These are phyloP conservation scores for Syzygium grande DNA, from an alignment of 345 rosid species.

Conservation along the genomic window DNA sequence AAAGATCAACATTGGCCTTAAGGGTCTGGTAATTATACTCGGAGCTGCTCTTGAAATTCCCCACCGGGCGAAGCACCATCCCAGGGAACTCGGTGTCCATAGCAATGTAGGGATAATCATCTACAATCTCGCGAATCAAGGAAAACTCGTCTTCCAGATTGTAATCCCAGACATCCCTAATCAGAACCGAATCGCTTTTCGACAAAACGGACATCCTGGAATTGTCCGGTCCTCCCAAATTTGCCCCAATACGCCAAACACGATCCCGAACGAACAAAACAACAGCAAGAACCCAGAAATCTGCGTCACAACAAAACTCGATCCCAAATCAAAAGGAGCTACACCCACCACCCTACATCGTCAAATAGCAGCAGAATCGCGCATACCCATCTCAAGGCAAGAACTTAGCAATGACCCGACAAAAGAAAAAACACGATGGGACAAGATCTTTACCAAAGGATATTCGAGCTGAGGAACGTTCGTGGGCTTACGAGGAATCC, in stretches of 20 bases:
- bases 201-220: not conserved
- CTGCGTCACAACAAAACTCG: not conserved
- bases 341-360: not conserved
- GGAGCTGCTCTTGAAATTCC: not conserved
- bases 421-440: not conserved
- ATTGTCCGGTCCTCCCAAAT: not conserved
- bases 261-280: not conserved
- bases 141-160: constrained; percentile 1
- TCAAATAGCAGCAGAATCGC: not conserved
- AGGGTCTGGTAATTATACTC: constrained; percentile 5
- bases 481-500: not conserved
- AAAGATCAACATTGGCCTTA: constrained; percentile 7
- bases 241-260: not conserved
- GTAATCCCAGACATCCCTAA: constrained; percentile 1
- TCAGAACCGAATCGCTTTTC: not conserved
- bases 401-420: not conserved
- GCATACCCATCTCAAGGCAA: not conserved
- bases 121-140: not conserved
- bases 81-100: constrained; percentile 10
- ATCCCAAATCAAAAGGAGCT: not conserved
- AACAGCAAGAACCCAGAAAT: not conserved
- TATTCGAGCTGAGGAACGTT: not conserved
- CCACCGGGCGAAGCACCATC: not conserved
- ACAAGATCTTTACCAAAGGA: not conserved
- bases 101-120: constrained; percentile 3